These are phyloP conservation scores for Zygosaccharomyces siamensis DNA, from an alignment of 805 yeast species.

Conservation along the genomic window DNA sequence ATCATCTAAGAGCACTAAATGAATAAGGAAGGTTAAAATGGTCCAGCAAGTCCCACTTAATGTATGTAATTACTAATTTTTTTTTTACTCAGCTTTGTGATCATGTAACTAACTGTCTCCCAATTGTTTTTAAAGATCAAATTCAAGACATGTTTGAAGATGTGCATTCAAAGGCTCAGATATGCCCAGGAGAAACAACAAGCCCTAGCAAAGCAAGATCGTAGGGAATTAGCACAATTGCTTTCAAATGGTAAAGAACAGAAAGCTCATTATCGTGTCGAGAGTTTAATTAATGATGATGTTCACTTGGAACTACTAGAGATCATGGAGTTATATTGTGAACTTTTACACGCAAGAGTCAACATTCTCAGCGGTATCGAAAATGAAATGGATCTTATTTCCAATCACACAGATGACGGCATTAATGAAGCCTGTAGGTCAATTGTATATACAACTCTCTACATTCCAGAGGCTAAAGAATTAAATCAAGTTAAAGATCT, in stretches of 20 bases:
- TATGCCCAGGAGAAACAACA: slow-evolving; percentile 69
- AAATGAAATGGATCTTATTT: slow-evolving; percentile 32
- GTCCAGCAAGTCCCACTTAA: slow-evolving; percentile 20
- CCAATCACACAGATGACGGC: slow-evolving; percentile 37
- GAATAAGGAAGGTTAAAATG: slow-evolving; percentile 2
- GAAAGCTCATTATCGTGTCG: slow-evolving; percentile 79
- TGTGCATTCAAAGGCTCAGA: slow-evolving; percentile 66
- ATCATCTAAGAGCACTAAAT: neutral
- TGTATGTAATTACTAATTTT: slow-evolving; percentile 13
- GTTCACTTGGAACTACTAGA: slow-evolving; percentile 74
- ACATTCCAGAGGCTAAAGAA: slow-evolving; percentile 69
- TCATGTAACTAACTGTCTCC: slow-evolving; percentile 5
- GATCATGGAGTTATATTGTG: slow-evolving; percentile 75
- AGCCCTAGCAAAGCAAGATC: slow-evolving; percentile 69
- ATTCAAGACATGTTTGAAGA: slow-evolving; percentile 41
- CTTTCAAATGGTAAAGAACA: slow-evolving; percentile 67
- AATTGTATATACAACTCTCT: slow-evolving; percentile 62
- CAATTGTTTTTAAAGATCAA: slow-evolving; percentile 17
- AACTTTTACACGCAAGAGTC: slow-evolving; percentile 69
- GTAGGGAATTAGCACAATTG: slow-evolving; percentile 67
- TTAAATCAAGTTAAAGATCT: slow-evolving; percentile 55
- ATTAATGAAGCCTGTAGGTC: slow-evolving; percentile 71
- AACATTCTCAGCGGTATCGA: slow-evolving; percentile 48
- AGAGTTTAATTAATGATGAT: slow-evolving; percentile 78
- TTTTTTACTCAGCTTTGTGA: neutral